Conservation (phyloP, 2,329 filamentous ascomycete genomes). For the Elsinoe necatrix region DNA sequence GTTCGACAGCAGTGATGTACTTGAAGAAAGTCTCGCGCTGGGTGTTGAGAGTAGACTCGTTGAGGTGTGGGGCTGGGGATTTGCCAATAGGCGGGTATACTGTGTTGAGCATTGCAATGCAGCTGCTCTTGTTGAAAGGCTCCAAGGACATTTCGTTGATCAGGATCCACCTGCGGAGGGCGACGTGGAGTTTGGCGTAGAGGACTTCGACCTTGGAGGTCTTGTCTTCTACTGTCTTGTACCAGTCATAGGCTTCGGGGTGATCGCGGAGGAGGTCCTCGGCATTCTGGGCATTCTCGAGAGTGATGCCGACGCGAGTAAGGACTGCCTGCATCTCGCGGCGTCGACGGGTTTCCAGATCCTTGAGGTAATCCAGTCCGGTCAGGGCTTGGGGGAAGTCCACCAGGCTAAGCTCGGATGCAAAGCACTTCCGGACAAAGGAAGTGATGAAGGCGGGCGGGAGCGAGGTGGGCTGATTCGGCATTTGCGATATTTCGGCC, state of each 20-base stretch:
- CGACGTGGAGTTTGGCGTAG: constrained; percentile 55
- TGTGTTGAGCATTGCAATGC: constrained; percentile 60
- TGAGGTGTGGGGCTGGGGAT: constrained; percentile 46
- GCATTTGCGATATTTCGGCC: constrained; percentile 50
- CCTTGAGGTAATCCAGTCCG: constrained; percentile 57
- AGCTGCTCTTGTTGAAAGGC: constrained; percentile 57
- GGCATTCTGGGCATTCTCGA: constrained; percentile 39
- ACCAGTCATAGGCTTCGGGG: constrained; percentile 49
- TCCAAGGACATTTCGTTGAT: constrained; percentile 56
- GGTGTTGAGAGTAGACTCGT: constrained; percentile 42
- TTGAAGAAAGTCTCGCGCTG: constrained; percentile 56
- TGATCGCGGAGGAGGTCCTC: constrained; percentile 44
- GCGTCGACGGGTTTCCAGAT: constrained; percentile 52
- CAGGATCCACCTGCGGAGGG: constrained; percentile 56
- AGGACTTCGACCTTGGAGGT: constrained; percentile 45
- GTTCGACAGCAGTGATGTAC: constrained; percentile 52
- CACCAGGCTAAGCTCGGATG: constrained; percentile 47
- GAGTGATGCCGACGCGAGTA: constrained; percentile 42
- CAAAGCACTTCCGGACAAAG: constrained; percentile 54
- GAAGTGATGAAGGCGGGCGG: constrained; percentile 55
- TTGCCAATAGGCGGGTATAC: constrained; percentile 50
- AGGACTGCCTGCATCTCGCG: constrained; percentile 50
- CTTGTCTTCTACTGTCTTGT: constrained; percentile 36
- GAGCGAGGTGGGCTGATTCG: constrained; percentile 52
- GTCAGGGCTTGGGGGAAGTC: constrained; percentile 59